These are phyloP conservation scores for Wickerhamiella occidentalis DNA, from an alignment of 805 yeast genomes.

Conservation along the genomic window DNA sequence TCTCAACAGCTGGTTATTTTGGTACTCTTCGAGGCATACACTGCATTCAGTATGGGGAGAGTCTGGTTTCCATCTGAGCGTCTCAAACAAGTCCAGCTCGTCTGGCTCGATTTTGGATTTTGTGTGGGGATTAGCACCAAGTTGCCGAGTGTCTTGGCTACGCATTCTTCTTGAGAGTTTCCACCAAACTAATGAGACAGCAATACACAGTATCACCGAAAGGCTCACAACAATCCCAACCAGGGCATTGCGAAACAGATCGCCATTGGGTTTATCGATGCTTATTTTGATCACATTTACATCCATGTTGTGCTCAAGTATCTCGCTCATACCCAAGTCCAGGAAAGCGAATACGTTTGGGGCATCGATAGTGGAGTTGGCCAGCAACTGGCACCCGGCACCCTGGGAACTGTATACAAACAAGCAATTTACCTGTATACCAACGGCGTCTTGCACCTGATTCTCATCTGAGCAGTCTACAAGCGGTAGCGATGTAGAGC, in stretches of 20 bases:
- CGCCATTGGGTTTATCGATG: neutral
- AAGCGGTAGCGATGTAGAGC: neutral
- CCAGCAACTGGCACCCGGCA: conserved; percentile 9
- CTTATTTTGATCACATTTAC: neutral
- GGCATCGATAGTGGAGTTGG: conserved; percentile 1
- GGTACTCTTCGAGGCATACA: conserved; percentile 60
- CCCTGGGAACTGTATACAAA: conserved; percentile 9
- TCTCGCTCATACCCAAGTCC: neutral
- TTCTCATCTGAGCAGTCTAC: neutral
- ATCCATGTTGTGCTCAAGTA: neutral
- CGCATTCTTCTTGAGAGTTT: neutral
- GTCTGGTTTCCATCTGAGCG: neutral
- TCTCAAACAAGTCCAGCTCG: conserved; percentile 3
- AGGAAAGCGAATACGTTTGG: conserved; percentile 16
- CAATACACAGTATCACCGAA: neutral
- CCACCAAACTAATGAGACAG: neutral
- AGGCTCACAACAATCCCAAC: neutral
- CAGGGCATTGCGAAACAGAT: neutral
- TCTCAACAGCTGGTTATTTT: conserved; percentile 46
- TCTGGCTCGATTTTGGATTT: neutral
- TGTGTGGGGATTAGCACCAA: too few relatives aligned
- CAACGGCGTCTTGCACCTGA: neutral
- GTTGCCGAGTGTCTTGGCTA: too few relatives aligned
- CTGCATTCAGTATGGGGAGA: conserved; percentile 39
- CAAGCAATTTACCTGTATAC: neutral